Conservation (phyloP, 2,329 filamentous ascomycete species). For the Clathrospora elynae region DNA sequence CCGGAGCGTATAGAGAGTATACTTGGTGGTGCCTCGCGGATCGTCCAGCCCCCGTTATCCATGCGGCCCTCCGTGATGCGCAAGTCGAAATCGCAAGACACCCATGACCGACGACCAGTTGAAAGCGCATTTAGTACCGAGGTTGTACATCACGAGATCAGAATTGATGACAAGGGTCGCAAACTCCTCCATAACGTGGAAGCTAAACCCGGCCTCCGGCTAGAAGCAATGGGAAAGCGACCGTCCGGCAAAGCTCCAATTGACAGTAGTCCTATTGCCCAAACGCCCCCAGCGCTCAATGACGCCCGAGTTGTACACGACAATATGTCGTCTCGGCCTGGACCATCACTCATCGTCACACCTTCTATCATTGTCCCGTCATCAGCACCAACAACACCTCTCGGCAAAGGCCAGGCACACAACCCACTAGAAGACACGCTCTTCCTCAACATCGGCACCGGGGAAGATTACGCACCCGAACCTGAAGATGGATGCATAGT, state of each 20-base stretch:
- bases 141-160: conserved; percentile 58
- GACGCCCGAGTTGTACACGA: conserved; percentile 40
- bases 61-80: conserved; percentile 53
- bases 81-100: conserved; percentile 58
- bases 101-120: conserved; percentile 56
- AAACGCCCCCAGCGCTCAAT: conserved; percentile 16
- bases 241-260: conserved; percentile 13
- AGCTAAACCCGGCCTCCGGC: conserved; percentile 22
- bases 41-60: conserved; percentile 62
- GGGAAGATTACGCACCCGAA: conserved; percentile 52
- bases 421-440: conserved; percentile 68
- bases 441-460: conserved; percentile 78
- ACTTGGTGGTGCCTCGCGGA: conserved; percentile 62
- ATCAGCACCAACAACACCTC: conserved; percentile 37
- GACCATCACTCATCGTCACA: conserved; percentile 28
- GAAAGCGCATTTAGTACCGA: conserved; percentile 59
- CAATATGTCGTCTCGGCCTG: conserved; percentile 40
- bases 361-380: conserved; percentile 11
- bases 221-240: conserved; percentile 12
- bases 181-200: conserved; percentile 26
- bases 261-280: conserved; percentile 27
- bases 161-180: conserved; percentile 39
- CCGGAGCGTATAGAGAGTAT: conserved; percentile 63
- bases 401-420: conserved; percentile 63
- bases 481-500: conserved; percentile 58